These are phyloP conservation scores for Nissolia schottii DNA, from an alignment of 306 rosid species.

Conservation along the genomic window DNA sequence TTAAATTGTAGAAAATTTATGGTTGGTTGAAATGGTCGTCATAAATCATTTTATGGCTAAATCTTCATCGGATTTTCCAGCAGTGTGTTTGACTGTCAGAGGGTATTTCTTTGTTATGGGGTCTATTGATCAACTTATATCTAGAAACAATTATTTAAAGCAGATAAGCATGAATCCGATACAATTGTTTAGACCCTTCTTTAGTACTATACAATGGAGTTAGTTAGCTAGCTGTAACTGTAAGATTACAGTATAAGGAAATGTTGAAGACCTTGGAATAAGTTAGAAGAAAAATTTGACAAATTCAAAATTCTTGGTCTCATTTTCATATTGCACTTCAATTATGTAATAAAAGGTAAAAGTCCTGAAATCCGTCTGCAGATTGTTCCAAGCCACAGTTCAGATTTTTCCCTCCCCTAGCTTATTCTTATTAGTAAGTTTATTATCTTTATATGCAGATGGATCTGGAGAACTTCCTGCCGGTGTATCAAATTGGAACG, in stretches of 20 bases:
- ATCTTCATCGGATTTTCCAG: neutral
- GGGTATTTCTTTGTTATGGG: neutral
- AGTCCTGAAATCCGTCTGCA: neutral
- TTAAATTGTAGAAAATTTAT: neutral
- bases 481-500: conserved; percentile 42
- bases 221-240: neutral
- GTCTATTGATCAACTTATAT: neutral
- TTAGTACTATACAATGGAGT: neutral
- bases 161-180: neutral
- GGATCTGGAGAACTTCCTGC: conserved; percentile 35
- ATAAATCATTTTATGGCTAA: neutral
- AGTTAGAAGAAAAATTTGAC: neutral
- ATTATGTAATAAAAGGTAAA: neutral
- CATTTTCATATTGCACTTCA: neutral
- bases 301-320: neutral
- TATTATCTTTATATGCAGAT: conserved; percentile 34
- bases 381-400: neutral
- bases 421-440: conserved; percentile 20
- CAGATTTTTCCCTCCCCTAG: neutral
- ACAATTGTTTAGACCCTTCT: neutral
- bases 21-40: neutral
- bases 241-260: neutral
- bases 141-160: neutral
- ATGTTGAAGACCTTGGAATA: neutral
- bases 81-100: neutral